A percentile compares a stretch with the other conserved stretches of the same genome.
Conservation (phyloP, 2,329 filamentous ascomycete species). For the Epichloe sibirici region DNA sequence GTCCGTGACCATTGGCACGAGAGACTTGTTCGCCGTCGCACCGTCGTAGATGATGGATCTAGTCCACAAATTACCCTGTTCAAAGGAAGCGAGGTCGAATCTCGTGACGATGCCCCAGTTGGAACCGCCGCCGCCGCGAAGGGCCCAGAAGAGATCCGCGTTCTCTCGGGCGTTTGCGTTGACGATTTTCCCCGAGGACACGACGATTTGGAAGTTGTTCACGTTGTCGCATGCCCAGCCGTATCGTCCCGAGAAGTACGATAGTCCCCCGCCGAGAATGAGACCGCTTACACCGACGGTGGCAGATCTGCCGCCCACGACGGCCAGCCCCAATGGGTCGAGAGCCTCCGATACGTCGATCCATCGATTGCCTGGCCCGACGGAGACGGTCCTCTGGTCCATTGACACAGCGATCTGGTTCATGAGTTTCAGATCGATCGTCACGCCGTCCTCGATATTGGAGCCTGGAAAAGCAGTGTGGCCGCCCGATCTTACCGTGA, state of each 20-base stretch:
- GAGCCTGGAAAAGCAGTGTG: slow-evolving; percentile 18
- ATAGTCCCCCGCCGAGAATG: slow-evolving; percentile 14
- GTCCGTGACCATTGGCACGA: slow-evolving; percentile 11
- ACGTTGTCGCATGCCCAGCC: slow-evolving; percentile 16
- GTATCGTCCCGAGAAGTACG: slow-evolving; percentile 11
- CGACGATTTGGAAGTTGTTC: slow-evolving; percentile 15
- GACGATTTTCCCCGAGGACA: slow-evolving; percentile 30
- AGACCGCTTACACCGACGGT: slow-evolving; percentile 14
- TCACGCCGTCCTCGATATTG: slow-evolving; percentile 17
- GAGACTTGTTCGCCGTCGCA: slow-evolving; percentile 10
- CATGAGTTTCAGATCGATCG: slow-evolving; percentile 15
- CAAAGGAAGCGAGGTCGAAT: slow-evolving; percentile 29
- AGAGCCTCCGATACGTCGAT: slow-evolving; percentile 12
- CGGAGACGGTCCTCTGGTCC: slow-evolving; percentile 6
- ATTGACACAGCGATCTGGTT: slow-evolving; percentile 11
- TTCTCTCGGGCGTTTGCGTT: slow-evolving; percentile 26
- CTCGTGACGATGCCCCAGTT: slow-evolving; percentile 45
- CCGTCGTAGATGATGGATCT: slow-evolving; percentile 15
- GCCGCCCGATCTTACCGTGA: slow-evolving; percentile 22
- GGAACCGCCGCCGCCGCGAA: slow-evolving; percentile 42
- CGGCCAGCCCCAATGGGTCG: slow-evolving; percentile 9
- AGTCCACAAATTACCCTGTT: slow-evolving; percentile 26
- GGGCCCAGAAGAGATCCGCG: slow-evolving; percentile 44
- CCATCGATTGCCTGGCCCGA: slow-evolving; percentile 13
- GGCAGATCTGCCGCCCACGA: slow-evolving; percentile 13